A percentile compares a stretch with the other conserved stretches of the same genome.
Conservation (phyloP, 2,329 filamentous ascomycete genomes). For the Ophiobolus disseminans region DNA sequence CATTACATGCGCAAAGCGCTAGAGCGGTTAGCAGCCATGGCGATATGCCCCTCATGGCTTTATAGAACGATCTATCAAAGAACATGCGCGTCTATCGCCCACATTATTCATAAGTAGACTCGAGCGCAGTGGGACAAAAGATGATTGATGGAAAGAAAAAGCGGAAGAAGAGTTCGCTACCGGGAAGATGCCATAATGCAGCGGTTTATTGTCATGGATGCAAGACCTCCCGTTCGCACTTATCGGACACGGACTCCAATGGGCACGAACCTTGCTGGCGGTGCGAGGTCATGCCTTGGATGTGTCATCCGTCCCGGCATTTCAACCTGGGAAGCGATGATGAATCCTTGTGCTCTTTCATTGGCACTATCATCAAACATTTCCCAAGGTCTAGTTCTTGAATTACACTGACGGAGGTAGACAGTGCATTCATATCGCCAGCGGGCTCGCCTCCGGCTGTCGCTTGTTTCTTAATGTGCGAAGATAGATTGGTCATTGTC, state of each 20-base stretch:
- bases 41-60: conserved; percentile 10
- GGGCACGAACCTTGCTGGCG: background rate
- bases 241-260: background rate
- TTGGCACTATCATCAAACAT: background rate
- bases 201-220: conserved; percentile 1
- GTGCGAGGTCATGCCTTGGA: background rate
- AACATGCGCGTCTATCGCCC: no score
- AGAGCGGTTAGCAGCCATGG: conserved; percentile 1
- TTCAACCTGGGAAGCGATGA: no score
- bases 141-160: background rate
- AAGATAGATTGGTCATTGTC: conserved; percentile 6
- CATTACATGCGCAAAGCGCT: background rate
- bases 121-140: background rate
- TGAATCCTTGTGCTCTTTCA: background rate
- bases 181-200: background rate
- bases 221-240: background rate
- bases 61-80: no score
- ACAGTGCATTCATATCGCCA: background rate
- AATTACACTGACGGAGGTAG: background rate
- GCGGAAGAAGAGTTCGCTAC: background rate
- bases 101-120: no score
- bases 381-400: background rate
- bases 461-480: background rate
- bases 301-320: background rate
- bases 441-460: background rate